Evolutionary conservation across 352 stramenopile species (phyloP), one percentile per base, ranked within the genome.

Genomic region (Aphanomyces stellatus): DNA sequence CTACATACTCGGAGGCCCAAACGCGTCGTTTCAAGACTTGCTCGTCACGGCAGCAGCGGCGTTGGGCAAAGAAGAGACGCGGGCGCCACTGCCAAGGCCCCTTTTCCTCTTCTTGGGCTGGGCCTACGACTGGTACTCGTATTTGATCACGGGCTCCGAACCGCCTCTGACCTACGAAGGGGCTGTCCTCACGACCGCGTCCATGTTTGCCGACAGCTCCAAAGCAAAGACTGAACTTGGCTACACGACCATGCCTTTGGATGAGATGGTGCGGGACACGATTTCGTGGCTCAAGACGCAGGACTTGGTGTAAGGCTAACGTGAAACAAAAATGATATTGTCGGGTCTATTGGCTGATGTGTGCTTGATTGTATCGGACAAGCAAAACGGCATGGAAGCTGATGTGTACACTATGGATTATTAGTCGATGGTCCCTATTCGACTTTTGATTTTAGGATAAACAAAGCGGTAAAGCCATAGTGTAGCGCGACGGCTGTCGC

Each of bases 121-220:
- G 13, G 4, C n/a, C 19, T 28, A 55, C 22, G 57, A 65, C 7
- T 8, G 11, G 5, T 27, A 53, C 33, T 42, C 57, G 40, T 53
- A 19, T 8, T 28, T 28, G 33, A 31, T 53, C 15, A 55, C 57
- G 4, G 17, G 22, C 24, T 10, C 13, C 5, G 57, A 65, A n/a
- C 57, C 57, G 11, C n/a, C 28, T 0, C 48, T 65, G n/a, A 65
- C 35, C 5, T 65, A 65, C 57, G 57, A 65, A n/a, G 57, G 34
- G 10, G 57, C 57, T 13, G 15, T 55, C 25, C 4, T 37, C 13
- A 13, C 57, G 40, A 6, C 22, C 24, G 11, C 19, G 19, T 17
- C n/a, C 19, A 4, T 34, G 4, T 6, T 25, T 6, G 41, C 57
- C 19, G 11, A 28, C 13, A 34, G 27, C 13, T 30, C 57, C n/a